phyloP scores from a whole-genome alignment of 164 flowering plant genomes.

The Aristolochia fimbriata region DNA sequence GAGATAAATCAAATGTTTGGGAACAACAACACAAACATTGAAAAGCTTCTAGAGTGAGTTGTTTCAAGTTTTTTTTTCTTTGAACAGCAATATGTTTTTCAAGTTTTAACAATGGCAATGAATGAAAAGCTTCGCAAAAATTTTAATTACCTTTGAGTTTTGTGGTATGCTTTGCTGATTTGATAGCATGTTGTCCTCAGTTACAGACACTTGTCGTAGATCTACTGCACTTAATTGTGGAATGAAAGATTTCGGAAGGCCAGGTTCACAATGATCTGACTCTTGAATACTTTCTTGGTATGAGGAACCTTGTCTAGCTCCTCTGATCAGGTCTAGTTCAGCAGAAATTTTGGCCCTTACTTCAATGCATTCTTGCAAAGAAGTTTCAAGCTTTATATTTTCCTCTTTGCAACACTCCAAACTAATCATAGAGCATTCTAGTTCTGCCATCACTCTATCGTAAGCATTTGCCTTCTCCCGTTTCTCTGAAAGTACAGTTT shows the following conservation, averaged over 20 bases:
- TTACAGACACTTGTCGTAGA: too few species aligned
- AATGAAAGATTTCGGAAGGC: slow-evolving; percentile 2
- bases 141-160: too few species aligned
- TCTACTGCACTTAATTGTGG: too few species aligned
- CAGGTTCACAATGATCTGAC: slow-evolving; percentile 11
- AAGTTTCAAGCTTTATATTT: slow-evolving; percentile 61
- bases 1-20: too few species aligned
- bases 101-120: too few species aligned
- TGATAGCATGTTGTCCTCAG: too few species aligned
- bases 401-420: slow-evolving; percentile 95
- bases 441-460: slow-evolving; percentile 74
- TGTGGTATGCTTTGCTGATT: too few species aligned
- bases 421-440: slow-evolving; percentile 73
- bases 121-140: too few species aligned
- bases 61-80: too few species aligned
- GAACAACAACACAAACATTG: too few species aligned
- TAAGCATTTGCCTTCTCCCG: slow-evolving; percentile 53
- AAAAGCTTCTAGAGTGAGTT: too few species aligned
- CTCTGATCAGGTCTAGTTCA: slow-evolving; percentile 38
- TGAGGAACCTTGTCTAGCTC: slow-evolving; percentile 21
- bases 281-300: slow-evolving; percentile 8
- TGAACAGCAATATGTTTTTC: too few species aligned
- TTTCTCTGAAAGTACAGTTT: slow-evolving; percentile 39
- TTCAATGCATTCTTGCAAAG: slow-evolving; percentile 47
- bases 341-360: slow-evolving; percentile 32